phyloP scores from a whole-genome alignment of 2,329 filamentous ascomycete genomes.

The Aspergillus melleus region DNA sequence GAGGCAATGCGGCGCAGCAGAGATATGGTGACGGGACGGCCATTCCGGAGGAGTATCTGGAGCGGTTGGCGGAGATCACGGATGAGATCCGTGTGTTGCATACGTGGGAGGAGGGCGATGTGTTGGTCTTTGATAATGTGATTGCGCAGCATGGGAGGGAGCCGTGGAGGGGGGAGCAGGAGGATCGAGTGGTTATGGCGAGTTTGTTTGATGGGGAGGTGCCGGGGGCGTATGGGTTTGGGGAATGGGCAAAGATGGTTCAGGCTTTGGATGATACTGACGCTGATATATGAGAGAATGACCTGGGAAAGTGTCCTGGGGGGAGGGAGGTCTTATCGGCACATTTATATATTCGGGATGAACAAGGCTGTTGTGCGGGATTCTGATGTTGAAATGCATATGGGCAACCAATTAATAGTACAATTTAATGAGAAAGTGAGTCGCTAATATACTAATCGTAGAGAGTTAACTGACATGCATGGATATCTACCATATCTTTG shows the following conservation, averaged over 20 bases:
- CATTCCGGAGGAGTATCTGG: slow-evolving; percentile 50
- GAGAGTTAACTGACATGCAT: too few species aligned
- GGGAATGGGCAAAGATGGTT: slow-evolving; percentile 50
- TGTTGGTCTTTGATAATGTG: slow-evolving; percentile 52
- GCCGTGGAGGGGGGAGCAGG: slow-evolving; percentile 50
- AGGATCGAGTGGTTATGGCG: slow-evolving; percentile 48
- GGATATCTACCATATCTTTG: too few species aligned
- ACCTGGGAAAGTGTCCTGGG: background rate
- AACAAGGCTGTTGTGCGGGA: background rate
- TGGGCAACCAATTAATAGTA: too few species aligned
- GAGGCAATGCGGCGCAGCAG: slow-evolving; percentile 40
- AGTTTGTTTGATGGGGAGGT: slow-evolving; percentile 51
- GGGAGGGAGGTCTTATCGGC: background rate
- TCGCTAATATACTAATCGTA: too few species aligned
- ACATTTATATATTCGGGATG: background rate
- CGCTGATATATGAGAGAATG: background rate
- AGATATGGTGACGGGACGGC: slow-evolving; percentile 49
- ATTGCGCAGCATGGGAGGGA: slow-evolving; percentile 52
- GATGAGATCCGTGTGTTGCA: slow-evolving; percentile 53
- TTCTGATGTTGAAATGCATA: too few species aligned
- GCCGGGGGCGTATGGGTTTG: slow-evolving; percentile 45
- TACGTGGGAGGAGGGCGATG: slow-evolving; percentile 49
- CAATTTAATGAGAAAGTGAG: too few species aligned
- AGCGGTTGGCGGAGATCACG: slow-evolving; percentile 45
- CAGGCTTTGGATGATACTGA: slow-evolving; percentile 39